Conservation (phyloP, 495 filamentous ascomycete species). For the Penicillium lividum region DNA sequence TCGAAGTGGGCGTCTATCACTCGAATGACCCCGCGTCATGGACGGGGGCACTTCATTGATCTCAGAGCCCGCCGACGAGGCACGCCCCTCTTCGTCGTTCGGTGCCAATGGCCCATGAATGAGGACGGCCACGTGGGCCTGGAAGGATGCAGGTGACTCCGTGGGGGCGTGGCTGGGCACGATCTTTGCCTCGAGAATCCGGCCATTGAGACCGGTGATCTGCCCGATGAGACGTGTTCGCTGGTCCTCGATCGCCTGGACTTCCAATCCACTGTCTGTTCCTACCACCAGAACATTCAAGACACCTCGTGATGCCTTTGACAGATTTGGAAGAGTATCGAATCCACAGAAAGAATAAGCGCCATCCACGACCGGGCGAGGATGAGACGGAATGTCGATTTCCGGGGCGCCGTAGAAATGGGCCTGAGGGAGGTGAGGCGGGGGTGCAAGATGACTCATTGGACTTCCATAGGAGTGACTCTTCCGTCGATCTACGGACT, state of each 20-base stretch:
- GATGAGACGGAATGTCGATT: constrained; percentile 43
- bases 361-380: constrained; percentile 47
- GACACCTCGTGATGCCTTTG: constrained; percentile 49
- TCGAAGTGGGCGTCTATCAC: constrained; percentile 29
- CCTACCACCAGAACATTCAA: constrained; percentile 75
- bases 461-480: constrained; percentile 48
- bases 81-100: constrained; percentile 35
- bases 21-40: constrained; percentile 23
- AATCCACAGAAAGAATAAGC: constrained; percentile 79
- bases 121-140: constrained; percentile 72
- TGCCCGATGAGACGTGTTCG: constrained; percentile 64
- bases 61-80: constrained; percentile 41
- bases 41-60: constrained; percentile 37
- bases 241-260: constrained; percentile 67
- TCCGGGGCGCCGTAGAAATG: constrained; percentile 66
- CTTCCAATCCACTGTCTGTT: constrained; percentile 71
- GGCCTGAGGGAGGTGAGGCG: constrained; percentile 78
- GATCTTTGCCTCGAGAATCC: constrained; percentile 80
- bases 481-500: constrained; percentile 42
- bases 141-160: constrained; percentile 42
- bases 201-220: constrained; percentile 73
- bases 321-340: constrained; percentile 60
- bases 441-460: constrained; percentile 58
- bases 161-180: constrained; percentile 55
- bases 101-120: constrained; percentile 69